Evolutionary conservation across 2,329 filamentous ascomycete species (phyloP).

Genomic region (Neofusicoccum kwambonambiense): DNA sequence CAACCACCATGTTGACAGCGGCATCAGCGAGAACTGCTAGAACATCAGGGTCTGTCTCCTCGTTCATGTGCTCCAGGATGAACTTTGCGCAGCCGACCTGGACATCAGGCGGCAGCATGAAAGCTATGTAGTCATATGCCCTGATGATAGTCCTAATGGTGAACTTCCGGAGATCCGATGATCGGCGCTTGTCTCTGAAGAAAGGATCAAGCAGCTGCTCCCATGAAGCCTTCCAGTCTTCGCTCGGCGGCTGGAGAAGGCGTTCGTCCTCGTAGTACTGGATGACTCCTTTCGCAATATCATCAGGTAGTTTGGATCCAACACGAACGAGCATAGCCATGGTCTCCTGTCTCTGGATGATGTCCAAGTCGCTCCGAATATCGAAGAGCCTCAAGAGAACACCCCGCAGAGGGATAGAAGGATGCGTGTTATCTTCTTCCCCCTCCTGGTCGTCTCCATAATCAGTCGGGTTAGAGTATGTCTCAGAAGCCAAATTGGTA

Average conservation of each 20-base stretch:
- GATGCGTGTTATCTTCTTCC: constrained; percentile 15
- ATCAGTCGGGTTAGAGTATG: constrained; percentile 18
- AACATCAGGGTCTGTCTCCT: constrained; percentile 65
- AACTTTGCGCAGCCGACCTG: constrained; percentile 60
- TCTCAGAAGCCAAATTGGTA: constrained; percentile 25
- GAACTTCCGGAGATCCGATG: constrained; percentile 59
- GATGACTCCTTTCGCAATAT: constrained; percentile 62
- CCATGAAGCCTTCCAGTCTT: constrained; percentile 66
- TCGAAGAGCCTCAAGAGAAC: constrained; percentile 30
- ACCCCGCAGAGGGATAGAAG: constrained; percentile 17
- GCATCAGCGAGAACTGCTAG: constrained; percentile 65
- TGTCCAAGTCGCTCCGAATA: constrained; percentile 43
- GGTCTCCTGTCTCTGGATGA: constrained; percentile 64
- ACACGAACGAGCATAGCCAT: constrained; percentile 66
- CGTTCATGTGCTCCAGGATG: constrained; percentile 60
- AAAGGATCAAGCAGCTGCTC: constrained; percentile 51
- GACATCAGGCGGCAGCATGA: constrained; percentile 58
- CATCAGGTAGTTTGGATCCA: constrained; percentile 62
- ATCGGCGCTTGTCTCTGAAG: constrained; percentile 11
- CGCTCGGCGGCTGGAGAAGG: constrained; percentile 69
- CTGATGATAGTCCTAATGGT: constrained; percentile 60
- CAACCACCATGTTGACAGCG: constrained; percentile 62
- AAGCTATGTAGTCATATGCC: constrained; percentile 50
- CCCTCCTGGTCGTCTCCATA: constrained; percentile 13
- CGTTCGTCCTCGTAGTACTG: constrained; percentile 68